phyloP scores from a whole-genome alignment of 2,329 filamentous ascomycete species.

The Calonectria multiphialidica region DNA sequence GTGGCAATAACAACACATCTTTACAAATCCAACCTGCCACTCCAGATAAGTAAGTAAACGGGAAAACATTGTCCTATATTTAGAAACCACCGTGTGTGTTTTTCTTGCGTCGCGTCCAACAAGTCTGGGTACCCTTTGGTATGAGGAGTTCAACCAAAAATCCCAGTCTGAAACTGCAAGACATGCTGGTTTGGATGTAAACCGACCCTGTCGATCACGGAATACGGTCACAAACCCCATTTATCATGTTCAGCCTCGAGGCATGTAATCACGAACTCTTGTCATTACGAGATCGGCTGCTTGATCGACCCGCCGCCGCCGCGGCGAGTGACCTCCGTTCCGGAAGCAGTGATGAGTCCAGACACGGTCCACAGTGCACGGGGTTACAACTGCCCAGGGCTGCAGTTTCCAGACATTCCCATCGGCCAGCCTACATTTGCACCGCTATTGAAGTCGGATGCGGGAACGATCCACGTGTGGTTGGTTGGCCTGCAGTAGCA shows the following conservation, averaged over 20 bases:
- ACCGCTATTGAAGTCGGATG: conserved; percentile 5
- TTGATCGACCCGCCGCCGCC: conserved; percentile 8
- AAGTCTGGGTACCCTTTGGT: background rate
- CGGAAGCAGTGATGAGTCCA: background rate
- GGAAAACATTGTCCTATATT: no score
- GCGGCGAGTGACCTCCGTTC: conserved; percentile 5
- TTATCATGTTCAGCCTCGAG: background rate
- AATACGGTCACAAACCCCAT: background rate
- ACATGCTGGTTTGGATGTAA: background rate
- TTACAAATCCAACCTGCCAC: background rate
- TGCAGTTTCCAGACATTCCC: background rate
- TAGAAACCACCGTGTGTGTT: background rate
- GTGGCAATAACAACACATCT: background rate
- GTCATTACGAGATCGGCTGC: background rate
- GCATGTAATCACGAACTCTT: background rate
- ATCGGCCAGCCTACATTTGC: background rate
- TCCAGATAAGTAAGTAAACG: background rate
- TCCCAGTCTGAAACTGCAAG: background rate
- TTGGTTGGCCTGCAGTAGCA: conserved; percentile 31
- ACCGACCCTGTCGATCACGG: background rate
- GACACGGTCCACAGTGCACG: conserved; percentile 1
- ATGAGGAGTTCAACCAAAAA: background rate
- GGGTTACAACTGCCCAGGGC: conserved; percentile 7
- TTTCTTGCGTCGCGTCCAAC: background rate
- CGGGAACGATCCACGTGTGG: conserved; percentile 17